These are phyloP conservation scores for Ophiocordyceps camponoti-leonardi DNA, from an alignment of 2,329 filamentous ascomycete genomes.

Conservation along the genomic window DNA sequence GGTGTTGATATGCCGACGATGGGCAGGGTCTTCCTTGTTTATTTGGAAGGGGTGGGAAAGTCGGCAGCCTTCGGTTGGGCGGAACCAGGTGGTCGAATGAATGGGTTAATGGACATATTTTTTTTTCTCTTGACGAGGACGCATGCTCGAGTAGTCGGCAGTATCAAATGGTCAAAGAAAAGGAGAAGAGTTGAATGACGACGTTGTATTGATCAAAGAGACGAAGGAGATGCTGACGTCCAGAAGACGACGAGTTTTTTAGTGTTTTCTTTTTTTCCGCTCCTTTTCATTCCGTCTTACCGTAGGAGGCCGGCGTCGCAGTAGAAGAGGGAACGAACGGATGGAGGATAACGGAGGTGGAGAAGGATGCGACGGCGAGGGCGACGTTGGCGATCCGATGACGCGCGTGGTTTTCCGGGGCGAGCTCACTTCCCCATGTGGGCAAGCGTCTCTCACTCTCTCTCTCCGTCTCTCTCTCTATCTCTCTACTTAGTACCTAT, in stretches of 20 bases:
- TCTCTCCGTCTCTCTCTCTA: too few species aligned
- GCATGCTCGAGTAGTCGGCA: not conserved
- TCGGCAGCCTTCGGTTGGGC: not conserved
- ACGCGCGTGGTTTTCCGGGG: not conserved
- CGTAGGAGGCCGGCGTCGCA: too few species aligned
- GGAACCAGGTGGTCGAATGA: not conserved
- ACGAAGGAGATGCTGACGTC: too few species aligned
- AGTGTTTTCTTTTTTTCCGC: too few species aligned
- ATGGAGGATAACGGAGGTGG: too few species aligned
- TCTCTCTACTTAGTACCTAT: too few species aligned
- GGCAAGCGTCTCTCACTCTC: too few species aligned
- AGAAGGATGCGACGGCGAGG: not conserved
- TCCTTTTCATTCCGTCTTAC: too few species aligned
- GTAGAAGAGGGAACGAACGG: too few species aligned
- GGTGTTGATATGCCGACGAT: too few species aligned
- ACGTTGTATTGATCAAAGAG: not conserved
- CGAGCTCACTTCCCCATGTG: slow-evolving; percentile 1
- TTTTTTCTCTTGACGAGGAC: not conserved
- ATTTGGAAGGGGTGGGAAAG: not conserved
- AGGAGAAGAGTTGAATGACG: not conserved
- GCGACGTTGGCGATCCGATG: not conserved
- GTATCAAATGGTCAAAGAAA: not conserved
- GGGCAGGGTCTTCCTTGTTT: too few species aligned
- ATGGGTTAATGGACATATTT: not conserved
- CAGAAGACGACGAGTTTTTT: too few species aligned